Evolutionary conservation across 352 stramenopile species (phyloP).

Genomic region (Globisporangium nagaii): DNA sequence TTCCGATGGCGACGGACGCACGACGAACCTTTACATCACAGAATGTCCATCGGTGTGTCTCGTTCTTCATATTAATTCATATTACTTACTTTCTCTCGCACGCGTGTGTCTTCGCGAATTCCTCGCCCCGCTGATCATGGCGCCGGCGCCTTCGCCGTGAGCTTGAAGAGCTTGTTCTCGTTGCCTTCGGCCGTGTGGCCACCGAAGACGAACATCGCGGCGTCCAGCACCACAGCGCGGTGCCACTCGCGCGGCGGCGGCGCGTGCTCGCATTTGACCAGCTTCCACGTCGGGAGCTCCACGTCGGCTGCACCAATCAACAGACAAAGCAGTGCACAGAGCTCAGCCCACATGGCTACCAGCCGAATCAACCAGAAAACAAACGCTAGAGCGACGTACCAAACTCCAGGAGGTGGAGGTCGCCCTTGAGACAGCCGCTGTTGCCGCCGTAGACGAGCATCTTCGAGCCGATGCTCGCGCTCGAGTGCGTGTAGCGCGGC

Average conservation of each 20-base stretch:
- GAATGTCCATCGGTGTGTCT: no score
- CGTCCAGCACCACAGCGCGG: constrained; percentile 30
- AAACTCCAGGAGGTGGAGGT: constrained; percentile 45
- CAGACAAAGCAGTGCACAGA: neutral
- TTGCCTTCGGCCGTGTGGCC: constrained; percentile 38
- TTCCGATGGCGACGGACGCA: no score
- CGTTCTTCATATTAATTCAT: no score
- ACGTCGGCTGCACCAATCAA: constrained; percentile 12
- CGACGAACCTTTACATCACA: no score
- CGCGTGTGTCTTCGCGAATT: no score
- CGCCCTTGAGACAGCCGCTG: constrained; percentile 53
- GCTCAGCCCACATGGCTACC: neutral
- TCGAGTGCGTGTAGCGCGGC: constrained; percentile 50
- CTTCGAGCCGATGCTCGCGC: constrained; percentile 36
- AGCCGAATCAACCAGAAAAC: neutral
- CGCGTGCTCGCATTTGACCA: constrained; percentile 33
- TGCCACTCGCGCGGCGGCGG: constrained; percentile 47
- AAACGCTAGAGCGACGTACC: constrained; percentile 8
- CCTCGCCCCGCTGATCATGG: neutral
- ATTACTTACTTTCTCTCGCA: no score
- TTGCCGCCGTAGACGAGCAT: constrained; percentile 55
- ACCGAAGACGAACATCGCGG: constrained; percentile 51
- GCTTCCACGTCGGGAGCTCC: constrained; percentile 39
- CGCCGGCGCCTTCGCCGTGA: constrained; percentile 1
- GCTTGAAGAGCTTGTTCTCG: constrained; percentile 38